These are phyloP conservation scores for Gossypium anomalum DNA, from an alignment of 345 rosid species.

Conservation along the genomic window DNA sequence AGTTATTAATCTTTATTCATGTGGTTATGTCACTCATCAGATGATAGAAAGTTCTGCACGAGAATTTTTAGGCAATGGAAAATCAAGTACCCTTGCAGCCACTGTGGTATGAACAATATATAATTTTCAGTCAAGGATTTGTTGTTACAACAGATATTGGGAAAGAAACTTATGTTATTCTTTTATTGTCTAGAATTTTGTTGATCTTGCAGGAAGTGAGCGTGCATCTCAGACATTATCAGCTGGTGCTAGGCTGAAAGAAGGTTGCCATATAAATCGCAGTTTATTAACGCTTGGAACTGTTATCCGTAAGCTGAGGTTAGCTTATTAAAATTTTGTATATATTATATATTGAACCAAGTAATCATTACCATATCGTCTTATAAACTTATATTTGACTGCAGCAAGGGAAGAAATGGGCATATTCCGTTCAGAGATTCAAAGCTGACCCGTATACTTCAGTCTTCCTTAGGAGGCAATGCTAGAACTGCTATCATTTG, in stretches of 20 bases:
- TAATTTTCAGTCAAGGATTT: constrained; percentile 6
- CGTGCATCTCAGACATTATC: constrained; percentile 92
- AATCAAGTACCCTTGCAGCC: constrained; percentile 71
- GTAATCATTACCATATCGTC: constrained; percentile 5
- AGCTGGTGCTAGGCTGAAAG: constrained; percentile 84
- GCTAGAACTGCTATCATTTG: constrained; percentile 91
- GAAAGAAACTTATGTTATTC: constrained; percentile 6
- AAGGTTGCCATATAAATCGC: constrained; percentile 93
- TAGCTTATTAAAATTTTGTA: constrained; percentile 17
- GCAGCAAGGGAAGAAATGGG: constrained; percentile 91
- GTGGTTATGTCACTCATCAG: constrained; percentile 32
- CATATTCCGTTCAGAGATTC: constrained; percentile 94
- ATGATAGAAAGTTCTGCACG: constrained; percentile 73
- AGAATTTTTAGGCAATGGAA: constrained; percentile 55
- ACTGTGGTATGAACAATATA: constrained; percentile 52
- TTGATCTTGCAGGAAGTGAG: constrained; percentile 98
- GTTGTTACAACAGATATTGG: neutral
- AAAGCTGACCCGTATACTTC: constrained; percentile 90
- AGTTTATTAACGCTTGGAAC: constrained; percentile 91
- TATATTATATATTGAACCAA: neutral
- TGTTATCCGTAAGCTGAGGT: constrained; percentile 94
- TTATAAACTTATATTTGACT: constrained; percentile 25
- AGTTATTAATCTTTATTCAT: neutral
- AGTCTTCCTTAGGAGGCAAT: constrained; percentile 86
- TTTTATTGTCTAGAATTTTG: constrained; percentile 55